Percentiles rank a stretch among this genome's conserved stretches.
phyloP scores from a whole-genome alignment of 2,329 filamentous ascomycete species.

The Acarospora socialis region DNA sequence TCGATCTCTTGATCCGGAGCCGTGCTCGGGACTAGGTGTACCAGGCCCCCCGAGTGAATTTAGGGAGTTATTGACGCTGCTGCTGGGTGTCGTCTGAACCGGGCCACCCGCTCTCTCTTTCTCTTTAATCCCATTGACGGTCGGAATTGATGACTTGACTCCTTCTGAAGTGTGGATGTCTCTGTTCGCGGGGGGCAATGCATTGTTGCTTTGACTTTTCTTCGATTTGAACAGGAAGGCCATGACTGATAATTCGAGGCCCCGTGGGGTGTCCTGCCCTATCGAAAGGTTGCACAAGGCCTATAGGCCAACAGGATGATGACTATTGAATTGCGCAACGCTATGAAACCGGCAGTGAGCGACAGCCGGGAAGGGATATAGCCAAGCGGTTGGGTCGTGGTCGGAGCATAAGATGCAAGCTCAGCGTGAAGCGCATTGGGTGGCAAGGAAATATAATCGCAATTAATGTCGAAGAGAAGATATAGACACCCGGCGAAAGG shows the following conservation, averaged over 20 bases:
- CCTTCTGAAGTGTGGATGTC: slow-evolving; percentile 44
- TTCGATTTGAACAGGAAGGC: slow-evolving; percentile 74
- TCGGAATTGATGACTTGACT: slow-evolving; percentile 28
- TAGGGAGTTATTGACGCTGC: slow-evolving; percentile 50
- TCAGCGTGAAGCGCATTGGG: too few species aligned
- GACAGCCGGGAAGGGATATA: too few species aligned
- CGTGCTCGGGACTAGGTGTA: slow-evolving; percentile 51
- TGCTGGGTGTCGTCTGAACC: slow-evolving; percentile 53
- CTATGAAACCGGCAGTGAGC: too few species aligned
- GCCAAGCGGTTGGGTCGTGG: too few species aligned
- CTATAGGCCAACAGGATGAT: too few species aligned
- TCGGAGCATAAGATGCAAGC: too few species aligned
- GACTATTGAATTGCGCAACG: too few species aligned
- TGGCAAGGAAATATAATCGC: too few species aligned
- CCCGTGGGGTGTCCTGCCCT: slow-evolving; percentile 20
- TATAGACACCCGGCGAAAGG: too few species aligned
- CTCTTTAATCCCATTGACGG: slow-evolving; percentile 32
- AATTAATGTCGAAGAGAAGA: too few species aligned
- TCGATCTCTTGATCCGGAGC: slow-evolving; percentile 43
- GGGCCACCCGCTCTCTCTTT: slow-evolving; percentile 21
- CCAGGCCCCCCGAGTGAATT: slow-evolving; percentile 52
- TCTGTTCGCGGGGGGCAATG: slow-evolving; percentile 40
- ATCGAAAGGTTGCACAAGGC: slow-evolving; percentile 3
- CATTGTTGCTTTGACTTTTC: slow-evolving; percentile 51
- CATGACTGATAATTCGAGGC: slow-evolving; percentile 42